A percentile compares a stretch with the other conserved stretches of the same genome.
Evolutionary conservation across 176 grass and related monocot species (phyloP).

Genomic region (Musa troglodytarum): DNA sequence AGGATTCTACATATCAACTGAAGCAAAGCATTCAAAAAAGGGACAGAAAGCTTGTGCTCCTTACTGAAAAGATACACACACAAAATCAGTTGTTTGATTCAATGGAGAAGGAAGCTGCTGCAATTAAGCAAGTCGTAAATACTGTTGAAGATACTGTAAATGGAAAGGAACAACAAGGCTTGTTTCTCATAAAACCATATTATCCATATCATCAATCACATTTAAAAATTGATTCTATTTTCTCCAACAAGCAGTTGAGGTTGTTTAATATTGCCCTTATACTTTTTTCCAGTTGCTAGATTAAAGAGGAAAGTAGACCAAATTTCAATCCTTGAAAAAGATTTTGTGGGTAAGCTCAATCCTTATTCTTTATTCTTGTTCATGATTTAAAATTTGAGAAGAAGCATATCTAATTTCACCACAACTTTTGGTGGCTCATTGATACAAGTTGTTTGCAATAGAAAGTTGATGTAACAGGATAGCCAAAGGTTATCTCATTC

Average conservation of each 20-base stretch:
- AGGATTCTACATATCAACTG: constrained; percentile 77
- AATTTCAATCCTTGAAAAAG: constrained; percentile 65
- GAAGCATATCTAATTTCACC: neutral
- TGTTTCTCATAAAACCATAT: constrained; percentile 8
- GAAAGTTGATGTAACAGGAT: neutral
- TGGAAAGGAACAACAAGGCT: constrained; percentile 74
- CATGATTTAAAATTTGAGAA: neutral
- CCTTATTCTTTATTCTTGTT: constrained; percentile 8
- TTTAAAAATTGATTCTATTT: neutral
- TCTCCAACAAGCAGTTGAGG: constrained; percentile 5
- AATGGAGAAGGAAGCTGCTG: constrained; percentile 55
- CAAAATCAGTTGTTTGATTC: constrained; percentile 64
- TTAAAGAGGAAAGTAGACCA: constrained; percentile 64
- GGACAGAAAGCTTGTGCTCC: constrained; percentile 57
- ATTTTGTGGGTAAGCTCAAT: constrained; percentile 54
- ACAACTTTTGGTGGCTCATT: neutral
- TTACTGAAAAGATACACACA: constrained; percentile 65
- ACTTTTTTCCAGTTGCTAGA: constrained; percentile 39
- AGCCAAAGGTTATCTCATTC: neutral
- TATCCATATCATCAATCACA: constrained; percentile 3
- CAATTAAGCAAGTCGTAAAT: constrained; percentile 40
- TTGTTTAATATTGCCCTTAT: neutral
- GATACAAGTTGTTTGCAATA: neutral
- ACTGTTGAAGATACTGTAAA: constrained; percentile 44
- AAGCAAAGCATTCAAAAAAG: constrained; percentile 59